These are phyloP conservation scores for Diaporthe sp. DNA, from an alignment of 2,329 filamentous ascomycete genomes.

Conservation along the genomic window DNA sequence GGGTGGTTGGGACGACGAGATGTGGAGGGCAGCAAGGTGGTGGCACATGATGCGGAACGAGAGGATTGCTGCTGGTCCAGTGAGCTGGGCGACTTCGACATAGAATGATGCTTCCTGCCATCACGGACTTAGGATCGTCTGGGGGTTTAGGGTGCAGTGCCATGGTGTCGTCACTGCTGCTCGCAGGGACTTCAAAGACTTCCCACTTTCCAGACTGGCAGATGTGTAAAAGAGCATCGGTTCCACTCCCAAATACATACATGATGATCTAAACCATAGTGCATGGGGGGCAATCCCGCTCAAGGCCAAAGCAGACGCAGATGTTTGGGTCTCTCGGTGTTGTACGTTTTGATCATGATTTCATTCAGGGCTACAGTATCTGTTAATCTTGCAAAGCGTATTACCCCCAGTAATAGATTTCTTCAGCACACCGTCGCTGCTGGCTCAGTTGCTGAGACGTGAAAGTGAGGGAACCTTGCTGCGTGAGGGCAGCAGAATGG, in stretches of 20 bases:
- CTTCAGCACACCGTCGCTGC: too few relatives aligned
- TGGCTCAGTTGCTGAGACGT: too few relatives aligned
- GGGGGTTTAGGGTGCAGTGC: neutral
- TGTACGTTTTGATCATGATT: too few relatives aligned
- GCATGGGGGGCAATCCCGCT: too few relatives aligned
- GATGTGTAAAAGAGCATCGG: neutral
- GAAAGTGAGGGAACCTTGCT: too few relatives aligned
- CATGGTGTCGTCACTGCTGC: neutral
- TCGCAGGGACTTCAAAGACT: neutral
- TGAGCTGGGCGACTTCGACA: neutral
- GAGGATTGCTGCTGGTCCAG: neutral
- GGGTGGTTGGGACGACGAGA: slow-evolving; percentile 53
- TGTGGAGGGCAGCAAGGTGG: slow-evolving; percentile 50
- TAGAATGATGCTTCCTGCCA: neutral
- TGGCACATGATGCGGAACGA: slow-evolving; percentile 48
- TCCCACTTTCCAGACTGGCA: neutral
- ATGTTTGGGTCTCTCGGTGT: neutral
- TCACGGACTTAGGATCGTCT: neutral
- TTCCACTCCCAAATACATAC: neutral
- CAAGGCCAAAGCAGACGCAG: too few relatives aligned
- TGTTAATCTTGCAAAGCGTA: too few relatives aligned
- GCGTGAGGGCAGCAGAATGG: too few relatives aligned
- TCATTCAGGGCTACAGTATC: too few relatives aligned
- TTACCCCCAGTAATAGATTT: too few relatives aligned
- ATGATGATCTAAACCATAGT: too few relatives aligned